These are phyloP conservation scores for Colletotrichum echinochloae DNA, from an alignment of 2,329 filamentous ascomycete genomes.

Conservation along the genomic window DNA sequence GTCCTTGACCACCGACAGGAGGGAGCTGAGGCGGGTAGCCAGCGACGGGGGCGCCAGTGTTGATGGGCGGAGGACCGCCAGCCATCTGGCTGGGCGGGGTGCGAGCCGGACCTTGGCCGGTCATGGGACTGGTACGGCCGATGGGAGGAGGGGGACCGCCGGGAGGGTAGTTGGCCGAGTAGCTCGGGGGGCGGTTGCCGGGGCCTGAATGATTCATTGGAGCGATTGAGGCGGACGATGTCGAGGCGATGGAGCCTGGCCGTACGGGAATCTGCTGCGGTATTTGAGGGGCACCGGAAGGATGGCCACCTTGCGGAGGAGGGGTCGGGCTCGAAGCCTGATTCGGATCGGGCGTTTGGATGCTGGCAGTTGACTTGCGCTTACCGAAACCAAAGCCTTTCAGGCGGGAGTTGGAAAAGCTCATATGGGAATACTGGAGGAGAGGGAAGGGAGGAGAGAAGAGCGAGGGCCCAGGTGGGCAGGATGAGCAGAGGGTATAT, in stretches of 20 bases:
- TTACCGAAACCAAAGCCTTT: conserved; percentile 86
- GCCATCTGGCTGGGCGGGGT: conserved; percentile 71
- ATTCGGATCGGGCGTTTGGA: conserved; percentile 60
- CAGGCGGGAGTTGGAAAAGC: conserved; percentile 83
- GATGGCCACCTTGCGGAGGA: conserved; percentile 45
- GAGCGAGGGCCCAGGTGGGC: conserved; percentile 37
- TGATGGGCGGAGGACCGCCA: conserved; percentile 75
- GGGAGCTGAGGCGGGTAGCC: conserved; percentile 71
- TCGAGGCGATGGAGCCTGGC: conserved; percentile 57
- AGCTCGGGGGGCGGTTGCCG: conserved; percentile 73
- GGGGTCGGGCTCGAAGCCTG: conserved; percentile 53
- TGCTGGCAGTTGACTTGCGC: conserved; percentile 77
- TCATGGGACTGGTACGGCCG: conserved; percentile 66
- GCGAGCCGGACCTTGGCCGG: conserved; percentile 61
- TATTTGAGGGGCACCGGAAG: conserved; percentile 58
- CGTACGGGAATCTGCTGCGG: conserved; percentile 59
- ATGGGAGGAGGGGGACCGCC: conserved; percentile 58
- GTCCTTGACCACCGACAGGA: conserved; percentile 47
- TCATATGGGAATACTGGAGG: conserved; percentile 65
- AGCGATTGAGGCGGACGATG: conserved; percentile 60
- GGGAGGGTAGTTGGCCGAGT: conserved; percentile 66
- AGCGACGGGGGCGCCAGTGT: conserved; percentile 65
- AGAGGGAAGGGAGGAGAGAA: conserved; percentile 37
- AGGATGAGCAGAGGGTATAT: conserved; percentile 40
- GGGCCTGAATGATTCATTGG: conserved; percentile 73